Conservation (phyloP, 257 asterid species). For the Nicotiana attenuata region DNA sequence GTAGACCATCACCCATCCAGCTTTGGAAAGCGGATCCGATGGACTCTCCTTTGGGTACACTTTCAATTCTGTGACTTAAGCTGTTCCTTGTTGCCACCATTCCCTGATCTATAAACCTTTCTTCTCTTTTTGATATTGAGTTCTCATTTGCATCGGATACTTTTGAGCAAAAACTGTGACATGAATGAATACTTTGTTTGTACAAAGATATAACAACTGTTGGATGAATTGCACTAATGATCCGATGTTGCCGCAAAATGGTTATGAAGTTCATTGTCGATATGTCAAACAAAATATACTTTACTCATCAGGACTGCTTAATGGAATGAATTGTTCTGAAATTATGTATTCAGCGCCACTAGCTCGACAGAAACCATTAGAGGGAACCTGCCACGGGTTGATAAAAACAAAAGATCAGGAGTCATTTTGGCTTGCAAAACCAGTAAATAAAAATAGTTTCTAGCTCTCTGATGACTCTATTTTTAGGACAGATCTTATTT, state of each 20-base stretch:
- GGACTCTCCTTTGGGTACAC: conserved; percentile 43
- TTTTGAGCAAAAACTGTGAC: conserved; percentile 35
- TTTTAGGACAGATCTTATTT: background rate
- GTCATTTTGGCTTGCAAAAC: background rate
- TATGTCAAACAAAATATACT: background rate
- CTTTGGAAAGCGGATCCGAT: conserved; percentile 69
- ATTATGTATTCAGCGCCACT: background rate
- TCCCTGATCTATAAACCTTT: conserved; percentile 14
- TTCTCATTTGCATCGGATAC: conserved; percentile 14
- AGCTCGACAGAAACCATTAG: background rate
- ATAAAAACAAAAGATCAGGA: background rate
- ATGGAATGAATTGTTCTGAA: background rate
- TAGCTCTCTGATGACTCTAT: background rate
- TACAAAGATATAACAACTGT: conserved; percentile 27
- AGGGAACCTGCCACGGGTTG: background rate
- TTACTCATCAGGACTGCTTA: background rate
- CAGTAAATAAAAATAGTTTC: background rate
- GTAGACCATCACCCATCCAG: conserved; percentile 97
- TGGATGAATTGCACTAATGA: conserved; percentile 45
- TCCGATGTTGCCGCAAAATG: conserved; percentile 21
- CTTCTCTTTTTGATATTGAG: conserved; percentile 21
- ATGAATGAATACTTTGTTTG: background rate
- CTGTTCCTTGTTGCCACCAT: conserved; percentile 30
- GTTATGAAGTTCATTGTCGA: conserved; percentile 35
- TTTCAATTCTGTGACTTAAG: conserved; percentile 68